Evolutionary conservation across 805 yeast genomes (phyloP).

Genomic region (Yamadazyma laniorum): DNA sequence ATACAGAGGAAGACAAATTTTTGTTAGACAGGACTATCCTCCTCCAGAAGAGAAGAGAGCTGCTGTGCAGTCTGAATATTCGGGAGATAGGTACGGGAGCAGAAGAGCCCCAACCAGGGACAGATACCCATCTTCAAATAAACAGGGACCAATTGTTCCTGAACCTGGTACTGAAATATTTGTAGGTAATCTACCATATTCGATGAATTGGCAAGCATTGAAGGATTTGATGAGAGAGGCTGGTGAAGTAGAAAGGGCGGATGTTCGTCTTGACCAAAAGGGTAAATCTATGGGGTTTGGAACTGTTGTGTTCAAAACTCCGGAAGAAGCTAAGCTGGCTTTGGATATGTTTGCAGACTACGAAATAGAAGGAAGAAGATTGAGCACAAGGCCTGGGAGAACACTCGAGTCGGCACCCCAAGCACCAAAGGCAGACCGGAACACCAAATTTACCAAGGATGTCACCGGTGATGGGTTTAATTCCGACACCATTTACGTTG

Average conservation of each 20-base stretch:
- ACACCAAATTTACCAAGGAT: constrained; percentile 62
- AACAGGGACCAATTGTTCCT: constrained; percentile 2
- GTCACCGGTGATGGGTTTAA: constrained; percentile 61
- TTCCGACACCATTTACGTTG: constrained; percentile 53
- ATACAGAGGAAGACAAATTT: constrained; percentile 73
- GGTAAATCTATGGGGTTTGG: constrained; percentile 89
- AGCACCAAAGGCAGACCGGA: constrained; percentile 20
- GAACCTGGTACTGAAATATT: constrained; percentile 57
- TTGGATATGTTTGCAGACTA: constrained; percentile 66
- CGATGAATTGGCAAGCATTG: constrained; percentile 79
- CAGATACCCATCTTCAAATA: not conserved
- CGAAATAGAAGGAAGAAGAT: constrained; percentile 68
- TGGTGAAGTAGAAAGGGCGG: constrained; percentile 82
- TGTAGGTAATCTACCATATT: constrained; percentile 79
- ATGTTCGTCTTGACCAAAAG: constrained; percentile 59
- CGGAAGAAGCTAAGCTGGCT: constrained; percentile 71
- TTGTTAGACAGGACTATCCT: constrained; percentile 88
- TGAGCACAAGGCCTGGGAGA: constrained; percentile 77
- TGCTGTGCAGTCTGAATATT: not conserved
- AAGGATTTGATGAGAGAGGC: constrained; percentile 78
- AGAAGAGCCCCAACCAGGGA: constrained; percentile 1
- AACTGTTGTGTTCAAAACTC: constrained; percentile 64
- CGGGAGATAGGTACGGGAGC: not conserved
- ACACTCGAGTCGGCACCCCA: constrained; percentile 6
- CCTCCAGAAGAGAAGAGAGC: constrained; percentile 53